Evolutionary conservation across 768 basidiomycete species (phyloP), one percentile per base, ranked within the genome.

Genomic region (Boletellus emodensis): DNA sequence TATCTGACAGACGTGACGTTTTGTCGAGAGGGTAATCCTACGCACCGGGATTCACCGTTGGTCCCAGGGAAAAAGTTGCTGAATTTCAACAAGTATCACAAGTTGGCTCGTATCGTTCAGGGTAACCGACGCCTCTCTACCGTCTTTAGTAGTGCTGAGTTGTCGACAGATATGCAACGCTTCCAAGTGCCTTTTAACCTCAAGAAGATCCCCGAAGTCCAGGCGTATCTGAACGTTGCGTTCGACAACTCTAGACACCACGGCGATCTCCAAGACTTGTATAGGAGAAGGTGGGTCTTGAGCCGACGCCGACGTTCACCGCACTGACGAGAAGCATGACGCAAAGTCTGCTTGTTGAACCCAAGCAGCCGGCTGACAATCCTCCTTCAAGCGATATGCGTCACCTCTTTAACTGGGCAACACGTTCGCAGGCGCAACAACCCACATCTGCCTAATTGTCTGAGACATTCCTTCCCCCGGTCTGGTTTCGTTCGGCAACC

Each of bases 61-160:
- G 83, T 83, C 47, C 75, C 86, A 1, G 79, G 79, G 51, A 85
- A 90, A 69, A 88, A 84, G 59, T 71, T 99, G 35, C 77, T 98
- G 65, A 99, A 99, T 70, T 94, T 96, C 63, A 95, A 94, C 69
- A 95, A 96, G 68, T 98, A 96, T 61, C 87, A 89, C 62, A 95
- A 91, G 65, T 77, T 94, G 51, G 87, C 87, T 32, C 77, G 84
- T 61, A 92, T 95, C 58, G 79, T 93, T 39, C 84, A 89, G 74
- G 89, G 89, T 81, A 57, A 61, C 70, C 45, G 1, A 32, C 36
- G n/a, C 26, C n/a, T n/a, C n/a, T n/a, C n/a, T n/a, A n/a, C n/a
- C n/a, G 7, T 9, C 10, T 24, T 48, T 28, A 20, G 6, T 18
- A 32, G 36, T 41, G 17, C 40, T 43, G 12, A 30, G 32, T 39